Conservation (phyloP, 2,329 filamentous ascomycete genomes). For the Microdochium nivale region DNA sequence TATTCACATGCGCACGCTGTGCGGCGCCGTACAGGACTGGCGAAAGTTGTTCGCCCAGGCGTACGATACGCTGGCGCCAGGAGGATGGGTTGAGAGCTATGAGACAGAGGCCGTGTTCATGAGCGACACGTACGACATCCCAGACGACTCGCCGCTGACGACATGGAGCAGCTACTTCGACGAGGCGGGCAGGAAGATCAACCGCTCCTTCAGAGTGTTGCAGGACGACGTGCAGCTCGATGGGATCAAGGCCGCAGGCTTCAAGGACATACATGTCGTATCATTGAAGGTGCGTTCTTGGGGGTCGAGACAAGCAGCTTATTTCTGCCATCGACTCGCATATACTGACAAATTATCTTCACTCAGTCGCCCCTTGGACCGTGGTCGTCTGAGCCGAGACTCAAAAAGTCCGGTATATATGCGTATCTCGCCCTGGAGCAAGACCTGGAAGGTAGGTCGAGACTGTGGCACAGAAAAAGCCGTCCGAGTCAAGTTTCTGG, state of each 20-base stretch:
- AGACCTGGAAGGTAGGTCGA: constrained; percentile 21
- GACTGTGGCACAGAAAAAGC: too few species aligned
- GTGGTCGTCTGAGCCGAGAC: constrained; percentile 29
- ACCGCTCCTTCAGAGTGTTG: constrained; percentile 19
- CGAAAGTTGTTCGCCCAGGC: constrained; percentile 7
- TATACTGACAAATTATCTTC: not conserved
- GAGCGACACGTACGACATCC: constrained; percentile 18
- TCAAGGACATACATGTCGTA: constrained; percentile 14
- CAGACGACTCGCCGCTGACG: constrained; percentile 16
- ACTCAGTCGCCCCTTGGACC: constrained; percentile 24
- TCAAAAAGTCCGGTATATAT: constrained; percentile 27
- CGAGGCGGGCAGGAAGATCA: constrained; percentile 22
- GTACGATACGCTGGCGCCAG: constrained; percentile 6
- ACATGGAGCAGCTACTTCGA: constrained; percentile 24
- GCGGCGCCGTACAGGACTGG: constrained; percentile 12
- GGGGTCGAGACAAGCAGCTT: too few species aligned
- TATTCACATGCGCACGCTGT: constrained; percentile 11
- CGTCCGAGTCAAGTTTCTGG: too few species aligned
- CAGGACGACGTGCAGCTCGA: constrained; percentile 20
- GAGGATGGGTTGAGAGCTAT: constrained; percentile 9
- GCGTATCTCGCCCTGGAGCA: constrained; percentile 19
- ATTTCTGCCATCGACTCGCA: too few species aligned
- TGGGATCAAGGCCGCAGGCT: constrained; percentile 19
- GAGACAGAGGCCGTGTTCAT: constrained; percentile 10
- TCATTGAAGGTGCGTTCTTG: constrained; percentile 11